These are phyloP conservation scores for Candolleomyces efflorescens DNA, from an alignment of 768 basidiomycete genomes.

Conservation along the genomic window DNA sequence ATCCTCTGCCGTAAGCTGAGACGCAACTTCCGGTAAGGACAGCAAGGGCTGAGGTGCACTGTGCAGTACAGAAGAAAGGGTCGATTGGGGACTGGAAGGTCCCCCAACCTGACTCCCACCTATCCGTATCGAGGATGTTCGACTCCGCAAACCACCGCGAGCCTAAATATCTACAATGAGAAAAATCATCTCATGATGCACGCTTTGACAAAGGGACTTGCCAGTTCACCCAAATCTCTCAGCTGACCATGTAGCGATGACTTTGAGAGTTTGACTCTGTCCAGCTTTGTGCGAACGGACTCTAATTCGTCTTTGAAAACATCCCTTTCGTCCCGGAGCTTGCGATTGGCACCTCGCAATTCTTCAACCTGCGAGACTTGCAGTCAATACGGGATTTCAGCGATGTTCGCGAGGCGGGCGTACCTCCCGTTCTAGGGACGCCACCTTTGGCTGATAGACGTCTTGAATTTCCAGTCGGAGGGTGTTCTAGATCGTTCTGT, in stretches of 20 bases:
- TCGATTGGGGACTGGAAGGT: background rate
- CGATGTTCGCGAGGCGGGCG: background rate
- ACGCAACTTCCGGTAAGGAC: background rate
- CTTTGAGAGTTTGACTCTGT: slow-evolving; percentile 21
- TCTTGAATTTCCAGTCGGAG: background rate
- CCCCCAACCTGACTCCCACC: background rate
- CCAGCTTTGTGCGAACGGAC: slow-evolving; percentile 19
- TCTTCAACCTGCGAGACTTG: slow-evolving; percentile 15
- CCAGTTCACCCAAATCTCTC: background rate
- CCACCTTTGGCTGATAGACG: slow-evolving; percentile 5
- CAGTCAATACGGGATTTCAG: background rate
- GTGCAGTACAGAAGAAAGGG: background rate
- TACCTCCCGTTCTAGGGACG: slow-evolving; percentile 11
- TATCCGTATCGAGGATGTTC: background rate
- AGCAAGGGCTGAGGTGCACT: background rate
- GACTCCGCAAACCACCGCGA: background rate
- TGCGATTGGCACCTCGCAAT: slow-evolving; percentile 15
- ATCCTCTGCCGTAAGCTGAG: background rate
- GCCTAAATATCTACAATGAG: background rate
- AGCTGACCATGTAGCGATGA: background rate
- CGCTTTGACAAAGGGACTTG: background rate
- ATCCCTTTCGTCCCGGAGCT: slow-evolving; percentile 18
- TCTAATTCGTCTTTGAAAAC: slow-evolving; percentile 19
- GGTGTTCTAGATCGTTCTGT: background rate
- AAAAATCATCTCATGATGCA: background rate